phyloP scores from a whole-genome alignment of 2,329 filamentous ascomycete species.

The Epicoccum nigrum region DNA sequence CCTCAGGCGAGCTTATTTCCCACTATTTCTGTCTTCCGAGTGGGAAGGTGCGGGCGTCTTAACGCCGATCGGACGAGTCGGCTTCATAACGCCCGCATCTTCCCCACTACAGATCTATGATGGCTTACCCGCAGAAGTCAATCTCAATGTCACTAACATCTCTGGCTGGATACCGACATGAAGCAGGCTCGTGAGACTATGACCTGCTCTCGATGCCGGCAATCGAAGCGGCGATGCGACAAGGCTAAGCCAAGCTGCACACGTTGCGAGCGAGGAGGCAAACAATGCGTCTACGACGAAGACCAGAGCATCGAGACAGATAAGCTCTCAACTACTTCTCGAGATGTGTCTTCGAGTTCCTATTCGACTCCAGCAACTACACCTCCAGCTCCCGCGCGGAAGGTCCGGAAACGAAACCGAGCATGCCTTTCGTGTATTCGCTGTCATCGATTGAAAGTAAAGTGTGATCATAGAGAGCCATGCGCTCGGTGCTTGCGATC shows the following conservation, averaged over 20 bases:
- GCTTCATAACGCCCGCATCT: no score
- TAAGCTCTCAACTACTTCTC: background rate
- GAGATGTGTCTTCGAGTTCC: background rate
- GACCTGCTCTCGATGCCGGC: slow-evolving; percentile 26
- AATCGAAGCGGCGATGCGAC: slow-evolving; percentile 27
- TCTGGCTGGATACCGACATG: background rate
- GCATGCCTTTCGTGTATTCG: slow-evolving; percentile 28
- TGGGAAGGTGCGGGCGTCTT: no score
- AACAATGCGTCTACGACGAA: slow-evolving; percentile 15
- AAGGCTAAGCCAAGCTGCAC: slow-evolving; percentile 22
- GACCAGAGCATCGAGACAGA: background rate
- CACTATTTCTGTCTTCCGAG: no score
- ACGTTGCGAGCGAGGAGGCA: slow-evolving; percentile 18
- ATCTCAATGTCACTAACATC: no score
- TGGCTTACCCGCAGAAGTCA: no score
- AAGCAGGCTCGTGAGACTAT: slow-evolving; percentile 15
- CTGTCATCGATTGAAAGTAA: slow-evolving; percentile 33
- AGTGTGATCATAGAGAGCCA: slow-evolving; percentile 28
- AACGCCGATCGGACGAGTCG: no score
- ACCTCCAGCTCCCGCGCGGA: background rate
- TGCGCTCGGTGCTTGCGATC: slow-evolving; percentile 25
- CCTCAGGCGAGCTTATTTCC: no score
- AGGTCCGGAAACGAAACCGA: slow-evolving; percentile 21
- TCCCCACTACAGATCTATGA: no score
- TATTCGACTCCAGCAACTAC: background rate